Evolutionary conservation across 1,284 basidiomycete species (phyloP).

Genomic region (Papiliotrema fonsecae): DNA sequence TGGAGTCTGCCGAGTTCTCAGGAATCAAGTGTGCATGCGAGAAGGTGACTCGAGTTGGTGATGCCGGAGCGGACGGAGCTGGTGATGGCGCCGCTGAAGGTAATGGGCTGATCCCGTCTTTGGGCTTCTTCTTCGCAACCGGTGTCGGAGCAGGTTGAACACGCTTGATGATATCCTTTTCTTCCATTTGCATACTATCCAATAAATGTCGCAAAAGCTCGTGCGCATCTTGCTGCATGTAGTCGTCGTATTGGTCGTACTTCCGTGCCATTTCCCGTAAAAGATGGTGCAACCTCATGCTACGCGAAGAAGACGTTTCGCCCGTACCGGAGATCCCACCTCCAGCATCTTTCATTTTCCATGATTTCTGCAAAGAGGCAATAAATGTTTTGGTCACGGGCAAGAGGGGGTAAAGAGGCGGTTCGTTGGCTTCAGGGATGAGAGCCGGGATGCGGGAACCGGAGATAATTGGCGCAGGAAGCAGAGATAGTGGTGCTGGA

Average conservation of each 20-base stretch:
- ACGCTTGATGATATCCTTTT: constrained; percentile 66
- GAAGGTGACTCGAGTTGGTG: constrained; percentile 11
- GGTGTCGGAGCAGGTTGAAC: constrained; percentile 18
- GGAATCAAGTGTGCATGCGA: not conserved
- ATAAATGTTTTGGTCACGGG: constrained; percentile 45
- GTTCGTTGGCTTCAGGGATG: constrained; percentile 38
- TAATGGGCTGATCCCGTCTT: constrained; percentile 19
- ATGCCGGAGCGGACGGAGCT: constrained; percentile 14
- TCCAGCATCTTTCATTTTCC: constrained; percentile 44
- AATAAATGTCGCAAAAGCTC: constrained; percentile 83
- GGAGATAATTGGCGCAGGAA: constrained; percentile 26
- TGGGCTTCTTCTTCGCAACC: constrained; percentile 2
- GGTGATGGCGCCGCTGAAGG: constrained; percentile 27
- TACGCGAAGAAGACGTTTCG: constrained; percentile 23
- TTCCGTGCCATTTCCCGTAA: constrained; percentile 69
- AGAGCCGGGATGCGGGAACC: constrained; percentile 36
- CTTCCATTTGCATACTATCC: constrained; percentile 93
- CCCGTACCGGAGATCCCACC: constrained; percentile 29
- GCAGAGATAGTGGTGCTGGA: constrained; percentile 14
- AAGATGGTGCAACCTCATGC: constrained; percentile 53
- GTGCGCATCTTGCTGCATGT: constrained; percentile 82
- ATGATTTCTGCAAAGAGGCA: constrained; percentile 35
- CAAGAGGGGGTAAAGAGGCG: constrained; percentile 35
- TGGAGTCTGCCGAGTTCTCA: not conserved
- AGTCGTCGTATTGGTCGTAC: constrained; percentile 86